Base-by-base conservation (phyloP, 441 rosid species). In the Capsella rubella region DNA sequence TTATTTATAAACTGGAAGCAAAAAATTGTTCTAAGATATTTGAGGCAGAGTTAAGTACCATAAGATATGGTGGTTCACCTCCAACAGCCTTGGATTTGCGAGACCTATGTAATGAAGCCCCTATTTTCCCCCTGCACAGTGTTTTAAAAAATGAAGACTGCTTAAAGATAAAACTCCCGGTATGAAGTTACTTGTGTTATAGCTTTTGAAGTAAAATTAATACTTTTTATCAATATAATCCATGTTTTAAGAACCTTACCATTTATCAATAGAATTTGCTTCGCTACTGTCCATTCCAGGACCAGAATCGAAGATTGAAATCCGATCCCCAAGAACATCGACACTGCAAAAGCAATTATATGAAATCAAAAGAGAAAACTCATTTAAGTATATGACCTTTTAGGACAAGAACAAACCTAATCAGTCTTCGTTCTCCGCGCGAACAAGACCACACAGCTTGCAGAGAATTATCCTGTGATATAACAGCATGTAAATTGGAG, bases 381-480 rank as follows among this genome's bases (percentile, higher is more conserved):
- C 54, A 27, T 34, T 39, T 1, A 25, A 40, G 54, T 35, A 75
- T 67, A 5, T 67, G 14, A 18, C 1, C 16, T 29, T 11, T 35
- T 1, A 16, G 14, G 63, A 68, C 57, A 69, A 52, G 64, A 42
- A 43, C 67, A 37, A 65, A 91, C 97, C 93, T 79, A 34, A 91
- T 89, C 60, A 83, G 67, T 81, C 83, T 85, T 79, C 82, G 75
- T 6, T 77, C 72, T 42, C 65, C 63, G 29, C 42, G 14, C 29
- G 68, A 68, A 59, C 80, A 85, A 21, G 78, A 74, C 93, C 93
- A 89, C n/a, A 91, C 88, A 49, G 95, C 97, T 87, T 89, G 95
- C 81, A 91, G 80, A 27, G 95, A 91, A 77, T 89, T 89, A 64
- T 89, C 95, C 97, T 89, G 85, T 57, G 28, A 74, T 52, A 73